phyloP scores from a whole-genome alignment of 169 alveolate species.

The Eimeria tenella region DNA sequence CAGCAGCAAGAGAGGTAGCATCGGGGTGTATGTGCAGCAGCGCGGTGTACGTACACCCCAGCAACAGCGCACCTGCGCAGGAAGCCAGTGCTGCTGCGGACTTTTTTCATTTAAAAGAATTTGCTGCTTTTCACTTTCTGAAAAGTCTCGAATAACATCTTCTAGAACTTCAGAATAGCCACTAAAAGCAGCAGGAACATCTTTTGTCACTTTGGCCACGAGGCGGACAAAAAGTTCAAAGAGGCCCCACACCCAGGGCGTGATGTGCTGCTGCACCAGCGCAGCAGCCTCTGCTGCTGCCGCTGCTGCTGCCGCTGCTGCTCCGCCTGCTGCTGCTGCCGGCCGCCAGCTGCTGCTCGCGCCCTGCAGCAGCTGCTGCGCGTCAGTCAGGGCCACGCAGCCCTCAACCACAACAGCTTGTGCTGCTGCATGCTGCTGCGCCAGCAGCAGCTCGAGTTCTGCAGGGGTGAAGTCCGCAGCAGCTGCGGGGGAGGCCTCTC shows the following conservation, averaged over 20 bases:
- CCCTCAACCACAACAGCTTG: constrained; percentile 65
- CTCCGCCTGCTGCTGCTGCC: constrained; percentile 31
- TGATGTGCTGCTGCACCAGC: constrained; percentile 20
- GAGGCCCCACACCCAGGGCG: constrained; percentile 66
- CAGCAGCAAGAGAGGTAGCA: too few relatives aligned
- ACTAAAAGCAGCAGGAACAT: constrained; percentile 57
- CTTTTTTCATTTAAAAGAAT: too few relatives aligned
- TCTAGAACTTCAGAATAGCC: not conserved
- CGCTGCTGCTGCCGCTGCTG: constrained; percentile 39
- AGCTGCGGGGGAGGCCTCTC: not conserved
- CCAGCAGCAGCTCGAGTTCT: not conserved
- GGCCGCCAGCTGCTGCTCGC: constrained; percentile 6
- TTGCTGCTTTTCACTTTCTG: not conserved
- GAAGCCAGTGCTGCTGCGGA: not conserved
- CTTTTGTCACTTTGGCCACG: constrained; percentile 1
- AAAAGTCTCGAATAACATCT: not conserved
- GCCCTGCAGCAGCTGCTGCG: constrained; percentile 69
- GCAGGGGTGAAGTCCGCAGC: not conserved
- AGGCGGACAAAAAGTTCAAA: constrained; percentile 20
- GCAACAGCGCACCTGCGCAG: not conserved
- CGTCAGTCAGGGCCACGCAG: constrained; percentile 70
- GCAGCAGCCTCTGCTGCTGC: constrained; percentile 1
- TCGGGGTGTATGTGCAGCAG: not conserved
- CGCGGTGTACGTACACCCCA: not conserved
- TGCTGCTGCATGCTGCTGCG: constrained; percentile 45